phyloP scores from a whole-genome alignment of 2,329 filamentous ascomycete species.

The Chaetomiaceae sp. region DNA sequence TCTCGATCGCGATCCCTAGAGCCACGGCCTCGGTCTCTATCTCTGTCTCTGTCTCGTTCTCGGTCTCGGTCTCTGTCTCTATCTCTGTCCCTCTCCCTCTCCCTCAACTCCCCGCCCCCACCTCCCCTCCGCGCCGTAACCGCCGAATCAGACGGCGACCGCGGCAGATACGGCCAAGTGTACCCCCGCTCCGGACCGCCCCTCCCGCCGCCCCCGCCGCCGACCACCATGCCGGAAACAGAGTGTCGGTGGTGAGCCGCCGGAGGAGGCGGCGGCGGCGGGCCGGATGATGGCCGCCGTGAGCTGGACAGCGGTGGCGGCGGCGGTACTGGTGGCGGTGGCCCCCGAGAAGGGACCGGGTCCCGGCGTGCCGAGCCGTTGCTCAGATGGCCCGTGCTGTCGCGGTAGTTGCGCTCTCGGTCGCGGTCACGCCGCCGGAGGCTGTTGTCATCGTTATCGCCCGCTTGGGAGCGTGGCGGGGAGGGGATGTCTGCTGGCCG shows the following conservation, averaged over 20 bases:
- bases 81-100: slow-evolving; percentile 10
- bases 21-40: too few relatives aligned
- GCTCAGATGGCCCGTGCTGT: neutral
- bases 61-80: neutral
- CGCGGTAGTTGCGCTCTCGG: neutral
- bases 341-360: neutral
- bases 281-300: neutral
- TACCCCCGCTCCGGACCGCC: neutral
- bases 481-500: slow-evolving; percentile 1
- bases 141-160: neutral
- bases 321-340: too few relatives aligned
- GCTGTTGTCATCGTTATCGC: neutral
- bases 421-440: neutral
- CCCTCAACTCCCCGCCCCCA: neutral
- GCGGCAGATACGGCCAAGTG: neutral
- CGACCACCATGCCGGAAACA: neutral
- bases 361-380: slow-evolving; percentile 1
- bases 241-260: slow-evolving; percentile 3
- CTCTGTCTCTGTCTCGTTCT: slow-evolving; percentile 9
- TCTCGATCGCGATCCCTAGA: too few relatives aligned
- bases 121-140: neutral
- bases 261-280: too few relatives aligned
- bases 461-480: slow-evolving; percentile 1
- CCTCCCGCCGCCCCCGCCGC: neutral
- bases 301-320: neutral